Percentiles rank a stretch among this genome's conserved stretches.
These are phyloP conservation scores for Colletotrichum sp. DNA, from an alignment of 2,329 filamentous ascomycete genomes.

Conservation along the genomic window DNA sequence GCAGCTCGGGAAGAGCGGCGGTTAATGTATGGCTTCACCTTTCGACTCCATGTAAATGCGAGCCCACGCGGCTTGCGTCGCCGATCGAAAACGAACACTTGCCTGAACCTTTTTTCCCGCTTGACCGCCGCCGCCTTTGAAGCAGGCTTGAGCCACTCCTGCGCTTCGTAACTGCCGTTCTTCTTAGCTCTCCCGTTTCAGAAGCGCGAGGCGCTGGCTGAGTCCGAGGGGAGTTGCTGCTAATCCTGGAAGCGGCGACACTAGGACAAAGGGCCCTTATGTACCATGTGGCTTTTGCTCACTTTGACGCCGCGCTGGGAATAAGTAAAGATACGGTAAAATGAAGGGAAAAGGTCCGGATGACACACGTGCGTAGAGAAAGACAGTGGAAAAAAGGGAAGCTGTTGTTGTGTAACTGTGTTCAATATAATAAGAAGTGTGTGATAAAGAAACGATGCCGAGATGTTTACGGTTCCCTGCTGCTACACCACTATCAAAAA, in stretches of 20 bases:
- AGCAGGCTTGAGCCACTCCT: background rate
- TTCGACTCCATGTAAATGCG: background rate
- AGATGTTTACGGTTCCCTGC: background rate
- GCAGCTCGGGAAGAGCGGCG: background rate
- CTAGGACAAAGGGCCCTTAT: constrained; percentile 3
- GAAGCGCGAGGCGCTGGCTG: background rate
- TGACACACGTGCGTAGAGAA: background rate
- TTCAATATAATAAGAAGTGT: background rate
- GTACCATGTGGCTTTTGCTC: constrained; percentile 4
- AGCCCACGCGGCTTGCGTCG: background rate
- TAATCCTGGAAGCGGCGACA: constrained; percentile 7
- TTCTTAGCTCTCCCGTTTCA: background rate
- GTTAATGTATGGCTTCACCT: background rate
- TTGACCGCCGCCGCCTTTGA: background rate
- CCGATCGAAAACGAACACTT: background rate
- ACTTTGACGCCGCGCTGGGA: background rate
- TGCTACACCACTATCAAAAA: background rate
- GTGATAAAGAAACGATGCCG: background rate
- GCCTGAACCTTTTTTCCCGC: background rate
- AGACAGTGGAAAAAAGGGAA: background rate
- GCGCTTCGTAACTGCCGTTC: background rate
- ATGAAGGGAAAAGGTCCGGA: background rate
- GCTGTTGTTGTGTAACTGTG: background rate
- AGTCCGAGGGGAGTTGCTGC: background rate
- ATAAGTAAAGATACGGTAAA: background rate